A percentile compares a stretch with the other conserved stretches of the same genome.
Evolutionary conservation across 768 basidiomycete species (phyloP).

Genomic region (Ephemerocybe angulata): DNA sequence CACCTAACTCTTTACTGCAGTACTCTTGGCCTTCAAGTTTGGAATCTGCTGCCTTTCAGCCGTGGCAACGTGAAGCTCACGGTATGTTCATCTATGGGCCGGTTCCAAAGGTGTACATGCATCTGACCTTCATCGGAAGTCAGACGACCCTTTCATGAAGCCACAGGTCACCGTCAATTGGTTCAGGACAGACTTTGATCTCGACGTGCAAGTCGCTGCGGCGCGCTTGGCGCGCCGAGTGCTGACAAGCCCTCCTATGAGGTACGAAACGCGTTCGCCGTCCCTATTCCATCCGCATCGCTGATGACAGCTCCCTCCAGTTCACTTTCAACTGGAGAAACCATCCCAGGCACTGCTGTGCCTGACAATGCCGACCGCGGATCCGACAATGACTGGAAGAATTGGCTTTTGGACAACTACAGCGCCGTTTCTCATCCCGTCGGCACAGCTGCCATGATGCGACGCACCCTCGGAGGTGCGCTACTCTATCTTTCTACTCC

Average conservation of each 20-base stretch:
- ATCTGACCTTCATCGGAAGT: slow-evolving; percentile 23
- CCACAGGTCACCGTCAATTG: slow-evolving; percentile 49
- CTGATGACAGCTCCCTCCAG: slow-evolving; percentile 14
- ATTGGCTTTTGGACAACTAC: slow-evolving; percentile 42
- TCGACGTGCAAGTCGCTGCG: slow-evolving; percentile 47
- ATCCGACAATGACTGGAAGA: slow-evolving; percentile 42
- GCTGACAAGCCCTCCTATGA: slow-evolving; percentile 38
- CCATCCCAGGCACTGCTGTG: slow-evolving; percentile 36
- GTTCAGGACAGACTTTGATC: slow-evolving; percentile 46
- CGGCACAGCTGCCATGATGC: slow-evolving; percentile 9
- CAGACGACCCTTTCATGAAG: slow-evolving; percentile 43
- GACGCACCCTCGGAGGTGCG: slow-evolving; percentile 10
- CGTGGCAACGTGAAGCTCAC: slow-evolving; percentile 47
- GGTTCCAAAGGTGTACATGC: background rate
- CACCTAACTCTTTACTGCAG: slow-evolving; percentile 20
- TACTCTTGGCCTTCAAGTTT: slow-evolving; percentile 45
- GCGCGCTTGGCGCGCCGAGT: slow-evolving; percentile 42
- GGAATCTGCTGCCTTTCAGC: slow-evolving; percentile 55
- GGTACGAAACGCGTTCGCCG: slow-evolving; percentile 20
- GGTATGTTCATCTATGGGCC: slow-evolving; percentile 21
- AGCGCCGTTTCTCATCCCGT: slow-evolving; percentile 33
- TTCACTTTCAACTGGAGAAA: slow-evolving; percentile 39
- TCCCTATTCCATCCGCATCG: background rate
- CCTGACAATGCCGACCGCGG: slow-evolving; percentile 44
- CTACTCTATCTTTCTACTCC: too few species aligned